Base-by-base conservation (phyloP, 164 flowering plant species). In the Vitis cinerea region DNA sequence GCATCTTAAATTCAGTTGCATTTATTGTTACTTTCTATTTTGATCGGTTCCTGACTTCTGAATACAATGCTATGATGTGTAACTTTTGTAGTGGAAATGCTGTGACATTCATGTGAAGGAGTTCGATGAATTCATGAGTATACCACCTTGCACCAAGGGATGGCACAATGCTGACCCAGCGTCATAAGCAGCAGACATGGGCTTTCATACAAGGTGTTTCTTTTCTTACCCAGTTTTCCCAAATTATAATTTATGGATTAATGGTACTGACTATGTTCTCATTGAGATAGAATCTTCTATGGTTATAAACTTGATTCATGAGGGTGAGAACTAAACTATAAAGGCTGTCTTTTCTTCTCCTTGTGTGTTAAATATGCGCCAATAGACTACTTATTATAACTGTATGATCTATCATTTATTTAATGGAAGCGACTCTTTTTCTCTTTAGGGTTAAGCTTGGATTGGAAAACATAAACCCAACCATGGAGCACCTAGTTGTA, bases 111-210 rank as follows among this genome's bases (percentile, higher is more conserved):
- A 90, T 67, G 97, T 89, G 31, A 91, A 87, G 76, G 99, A 95
- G 75, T 95, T 95, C 49, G 97, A 95, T 3, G 99, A 95, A 79
- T 95, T 95, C 86, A 84, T 93, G 90, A 66, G 66, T 62, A 91
- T 95, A 73, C 90, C 97, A 17, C 98, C 99, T 1, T 95, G 99
- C 81, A 37, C 91, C 12, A 86, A 83, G 75, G 99, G 99, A 64
- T 95, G 99, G 99, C 98, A 95, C 78, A 85, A 79, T 81, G 88
- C 97, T 4, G 86, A 91, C 76, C 83, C 91, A 59, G 71, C 50
- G 16, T 73, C 83, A 2, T 90, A 66, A 79, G 48, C 59, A 54
- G 54, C 11, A 50, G 69, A 14, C 10, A 47, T 3, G 67, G 44
- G 23, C 13, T 63, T 63, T 47, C 47, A 16, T 63, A 37, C 44